Conservation (phyloP, 371 early-diverging fungal genomes). For the Circinella minor region DNA sequence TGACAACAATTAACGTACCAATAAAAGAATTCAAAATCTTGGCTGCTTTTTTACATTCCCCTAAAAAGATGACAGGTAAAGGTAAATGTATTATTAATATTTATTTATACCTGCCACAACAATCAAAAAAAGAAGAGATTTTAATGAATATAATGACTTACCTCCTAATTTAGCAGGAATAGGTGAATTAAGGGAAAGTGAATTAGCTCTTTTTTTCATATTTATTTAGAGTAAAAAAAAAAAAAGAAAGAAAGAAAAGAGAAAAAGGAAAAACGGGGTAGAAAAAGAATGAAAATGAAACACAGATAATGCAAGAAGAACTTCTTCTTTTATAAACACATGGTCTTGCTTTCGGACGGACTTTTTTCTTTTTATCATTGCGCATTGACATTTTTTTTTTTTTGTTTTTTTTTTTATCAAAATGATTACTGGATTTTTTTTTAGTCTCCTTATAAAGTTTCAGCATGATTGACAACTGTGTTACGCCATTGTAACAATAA, state of each 20-base stretch:
- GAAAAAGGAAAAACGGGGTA: slow-evolving; percentile 1
- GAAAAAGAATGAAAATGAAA: neutral
- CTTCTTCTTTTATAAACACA: too few relatives aligned
- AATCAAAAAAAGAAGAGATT: neutral
- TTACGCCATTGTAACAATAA: too few relatives aligned
- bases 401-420: neutral
- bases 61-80: slow-evolving; percentile 24
- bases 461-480: too few relatives aligned
- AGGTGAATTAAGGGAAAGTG: neutral
- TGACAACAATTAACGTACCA: slow-evolving; percentile 37
- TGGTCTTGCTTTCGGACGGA: neutral
- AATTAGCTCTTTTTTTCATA: slow-evolving; percentile 5
- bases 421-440: too few relatives aligned
- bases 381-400: neutral
- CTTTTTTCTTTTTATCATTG: neutral
- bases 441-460: too few relatives aligned
- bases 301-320: too few relatives aligned
- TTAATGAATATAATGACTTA: neutral
- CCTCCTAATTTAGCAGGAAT: neutral
- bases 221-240: neutral
- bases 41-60: slow-evolving; percentile 78
- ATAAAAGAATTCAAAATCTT: slow-evolving; percentile 80
- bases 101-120: too few relatives aligned
- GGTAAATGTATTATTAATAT: neutral
- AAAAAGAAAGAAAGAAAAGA: too few relatives aligned